These are phyloP conservation scores for Pleurotus eryngii DNA, from an alignment of 768 basidiomycete genomes.

Conservation along the genomic window DNA sequence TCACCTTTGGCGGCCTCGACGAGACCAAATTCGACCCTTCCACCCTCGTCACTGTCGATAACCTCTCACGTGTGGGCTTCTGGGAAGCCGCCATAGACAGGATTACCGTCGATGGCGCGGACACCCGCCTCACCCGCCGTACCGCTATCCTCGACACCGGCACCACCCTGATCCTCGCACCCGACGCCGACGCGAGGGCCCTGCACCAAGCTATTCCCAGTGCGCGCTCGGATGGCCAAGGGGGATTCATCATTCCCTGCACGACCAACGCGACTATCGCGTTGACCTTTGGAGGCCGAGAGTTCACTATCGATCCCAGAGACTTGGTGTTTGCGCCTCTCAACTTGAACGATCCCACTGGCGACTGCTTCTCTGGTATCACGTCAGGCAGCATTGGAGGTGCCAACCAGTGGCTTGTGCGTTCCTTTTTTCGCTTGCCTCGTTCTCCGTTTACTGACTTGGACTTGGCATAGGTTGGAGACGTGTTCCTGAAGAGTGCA, in stretches of 20 bases:
- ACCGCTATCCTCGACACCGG: conserved; percentile 73
- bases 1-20: conserved; percentile 79
- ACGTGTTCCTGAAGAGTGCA: conserved; percentile 18
- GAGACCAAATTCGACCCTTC: conserved; percentile 57
- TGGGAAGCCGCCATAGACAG: conserved; percentile 73
- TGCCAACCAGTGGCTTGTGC: conserved; percentile 64
- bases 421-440: conserved; percentile 9
- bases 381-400: conserved; percentile 57
- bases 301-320: conserved; percentile 56
- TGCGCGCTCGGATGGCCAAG: conserved; percentile 39
- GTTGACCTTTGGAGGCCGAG: conserved; percentile 43
- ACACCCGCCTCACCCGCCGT: conserved; percentile 51
- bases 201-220: conserved; percentile 43
- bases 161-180: conserved; percentile 51
- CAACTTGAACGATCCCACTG: conserved; percentile 49
- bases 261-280: conserved; percentile 37
- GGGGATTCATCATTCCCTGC: conserved; percentile 52
- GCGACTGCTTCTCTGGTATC: conserved; percentile 72
- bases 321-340: conserved; percentile 58
- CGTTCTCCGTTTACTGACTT: background rate
- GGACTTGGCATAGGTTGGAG: conserved; percentile 12
- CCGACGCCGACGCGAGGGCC: conserved; percentile 33
- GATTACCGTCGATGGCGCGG: conserved; percentile 54
- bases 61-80: conserved; percentile 68
- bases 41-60: conserved; percentile 57